phyloP scores from a whole-genome alignment of 257 asterid genomes.

The Lycium ferocissimum region DNA sequence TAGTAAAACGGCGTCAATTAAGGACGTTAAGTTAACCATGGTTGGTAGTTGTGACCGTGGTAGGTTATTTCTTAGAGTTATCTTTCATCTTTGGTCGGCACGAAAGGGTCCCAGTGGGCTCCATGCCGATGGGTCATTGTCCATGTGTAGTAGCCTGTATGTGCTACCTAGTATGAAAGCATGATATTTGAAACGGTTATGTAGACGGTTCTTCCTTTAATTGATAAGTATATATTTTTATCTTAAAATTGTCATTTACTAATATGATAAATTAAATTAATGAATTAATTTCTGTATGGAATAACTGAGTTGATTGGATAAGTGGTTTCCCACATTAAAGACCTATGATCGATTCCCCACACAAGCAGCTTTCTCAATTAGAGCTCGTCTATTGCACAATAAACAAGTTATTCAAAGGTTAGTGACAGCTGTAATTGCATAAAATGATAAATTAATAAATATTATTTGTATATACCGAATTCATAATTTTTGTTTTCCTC shows the following conservation, averaged over 20 bases:
- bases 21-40: slow-evolving; percentile 6
- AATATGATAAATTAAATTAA: no score
- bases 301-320: no score
- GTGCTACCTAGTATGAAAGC: background rate
- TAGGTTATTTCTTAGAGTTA: background rate
- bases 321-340: no score
- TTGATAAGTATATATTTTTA: background rate
- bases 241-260: no score
- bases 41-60: slow-evolving; percentile 10
- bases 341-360: no score
- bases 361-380: no score
- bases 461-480: background rate
- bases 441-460: no score
- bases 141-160: background rate
- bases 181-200: background rate
- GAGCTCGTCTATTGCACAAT: no score
- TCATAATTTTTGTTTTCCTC: background rate
- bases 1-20: slow-evolving; percentile 7
- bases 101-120: background rate
- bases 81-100: slow-evolving; percentile 2
- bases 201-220: background rate
- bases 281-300: no score
- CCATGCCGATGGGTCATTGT: background rate
- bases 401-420: no score
- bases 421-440: no score